Evolutionary conservation across 1,139 yeast genomes (phyloP), one percentile per base, ranked within the genome.

Genomic region (Zygosaccharomyces sapae): DNA sequence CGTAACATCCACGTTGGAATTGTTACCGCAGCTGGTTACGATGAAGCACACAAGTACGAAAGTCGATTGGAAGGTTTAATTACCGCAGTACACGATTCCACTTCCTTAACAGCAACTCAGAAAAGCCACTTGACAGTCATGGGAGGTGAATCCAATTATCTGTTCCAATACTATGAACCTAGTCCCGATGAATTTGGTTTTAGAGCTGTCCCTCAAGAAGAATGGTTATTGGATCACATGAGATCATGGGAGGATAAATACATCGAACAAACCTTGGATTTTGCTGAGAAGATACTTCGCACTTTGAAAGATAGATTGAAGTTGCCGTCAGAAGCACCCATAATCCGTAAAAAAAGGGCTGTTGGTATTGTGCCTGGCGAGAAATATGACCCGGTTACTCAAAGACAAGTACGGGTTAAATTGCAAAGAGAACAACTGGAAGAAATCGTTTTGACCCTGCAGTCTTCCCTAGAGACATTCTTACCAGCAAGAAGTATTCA

Each of bases 1-100:
- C 70, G 75, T 50, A 80, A 79, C 46, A 73, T 90, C 33, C 79
- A 76, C 53, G 88, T 92, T 13, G 97, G 95, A 0, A 89, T 92
- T 40, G 97, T 92, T 19, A 92, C 98, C 0, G 98, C 98, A 1
- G 97, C 98, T 0, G 98, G 98, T 10, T 92, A 92, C 66, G 82
- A 88, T 24, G 95, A 89, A 16, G 96, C 96, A 1, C 77, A 77
- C 1, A 81, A 80, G 59, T 92, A 92, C 68, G 79, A 83, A 59
- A 76, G 73, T 50, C 74, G 97, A 53, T 71, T 92, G 45, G 72
- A 74, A 47, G 97, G 97, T 0, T 71, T 92, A 45, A 71, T 90
- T 40, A 85, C 82, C 49, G 81, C 83, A 2, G 72, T 92, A 31
- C 70, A 70, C 44, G 66, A 62, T 5, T 66, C 77, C 3, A 56